Evolutionary conservation across 345 rosid species (phyloP), one percentile per base, ranked within the genome.

Genomic region (Barbarea vulgaris): DNA sequence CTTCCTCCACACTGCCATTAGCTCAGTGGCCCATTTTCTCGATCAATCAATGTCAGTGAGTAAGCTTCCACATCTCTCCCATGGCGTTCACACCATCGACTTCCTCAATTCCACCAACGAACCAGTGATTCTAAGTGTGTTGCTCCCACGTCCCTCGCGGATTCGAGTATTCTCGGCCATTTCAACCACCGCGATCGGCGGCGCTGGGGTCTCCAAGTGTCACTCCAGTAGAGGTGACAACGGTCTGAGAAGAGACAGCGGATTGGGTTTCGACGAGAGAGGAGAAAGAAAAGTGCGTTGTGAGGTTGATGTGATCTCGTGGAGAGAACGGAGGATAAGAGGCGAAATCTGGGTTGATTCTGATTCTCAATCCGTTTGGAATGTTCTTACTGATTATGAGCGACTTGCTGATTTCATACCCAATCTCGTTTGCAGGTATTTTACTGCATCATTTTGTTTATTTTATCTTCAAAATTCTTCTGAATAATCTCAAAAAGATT

Each of bases 341-440:
- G 96, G 87, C 4, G 86, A 87, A 12, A 86, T 90, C 8, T 73
- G 64, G 42, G 96, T 94, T 15, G 72, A 78, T 59, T 87, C 97
- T 0, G 92, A 88, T 59, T 68, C 86, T 39, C 82, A 84, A 59
- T 87, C 93, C 1, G 91, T 94, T 1, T 94, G 98, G 98, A 81
- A 81, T 69, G 88, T 87, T 70, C 93, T 94, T 50, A 94, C 97
- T 6, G 98, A 94, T 80, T 94, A 94, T 30, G 98, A 94, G 50
- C 95, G 91, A 14, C 92, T 94, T 65, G 97, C 98, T 34, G 97
- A 91, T 83, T 91, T 85, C 54, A 83, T 94, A 52, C 98, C 98
- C 13, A 91, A 91, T 82, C 97, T 94, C 51, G 82, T 87, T 82
- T 86, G 76, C 83, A 91, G 98, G 98, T 91, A 62, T 6, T 60